Evolutionary conservation across 768 basidiomycete genomes (phyloP), one percentile per base, ranked within the genome.

Genomic region (Tricholoma terreum): DNA sequence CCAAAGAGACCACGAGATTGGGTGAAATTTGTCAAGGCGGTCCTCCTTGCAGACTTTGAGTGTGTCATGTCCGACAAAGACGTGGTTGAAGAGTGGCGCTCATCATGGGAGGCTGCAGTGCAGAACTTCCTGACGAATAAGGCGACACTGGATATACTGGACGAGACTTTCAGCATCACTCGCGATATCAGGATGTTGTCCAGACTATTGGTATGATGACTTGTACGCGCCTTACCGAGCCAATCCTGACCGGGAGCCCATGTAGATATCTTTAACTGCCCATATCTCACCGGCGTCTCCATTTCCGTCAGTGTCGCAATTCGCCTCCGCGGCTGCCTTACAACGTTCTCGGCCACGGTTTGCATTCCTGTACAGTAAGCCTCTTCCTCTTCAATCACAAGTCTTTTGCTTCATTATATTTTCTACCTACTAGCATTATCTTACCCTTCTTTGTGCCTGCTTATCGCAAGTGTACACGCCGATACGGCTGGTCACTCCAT

Each of bases 401-500:
- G 27, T 27, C 8, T 31, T 22, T 17, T 9, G n/a, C 9, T 24
- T 49, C 46, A 49, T 31, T 30, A 17, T 31, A 27, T 31, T 4
- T 27, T 6, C 24, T 27, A 36, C 43, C 30, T 24, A 27, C 46
- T 55, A 94, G 91, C 78, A 55, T 69, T 94, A 19, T 75, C 92
- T 17, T 92, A 95, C 66, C 90, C 94, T 7, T 76, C 83, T 2
- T 71, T 93, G 17, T 94, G 92, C 65, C 79, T 96, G 30, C 80
- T 97, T 42, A 87, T 98, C 58, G 89, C 94, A n/a, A 80, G 85
- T 12, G 80, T 86, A 65, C 95, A 97, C 66, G 79, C 85, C 4
- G 74, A 84, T 22, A 86, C 85, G 9, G 83, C 84, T 6, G 94
- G 94, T 0, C 87, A 94, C 58, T 79, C 88, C 17, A 74, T 75